Percentiles rank a stretch among this genome's conserved stretches.
phyloP scores from a whole-genome alignment of 306 rosid genomes.

The Leucaena leucocephala region DNA sequence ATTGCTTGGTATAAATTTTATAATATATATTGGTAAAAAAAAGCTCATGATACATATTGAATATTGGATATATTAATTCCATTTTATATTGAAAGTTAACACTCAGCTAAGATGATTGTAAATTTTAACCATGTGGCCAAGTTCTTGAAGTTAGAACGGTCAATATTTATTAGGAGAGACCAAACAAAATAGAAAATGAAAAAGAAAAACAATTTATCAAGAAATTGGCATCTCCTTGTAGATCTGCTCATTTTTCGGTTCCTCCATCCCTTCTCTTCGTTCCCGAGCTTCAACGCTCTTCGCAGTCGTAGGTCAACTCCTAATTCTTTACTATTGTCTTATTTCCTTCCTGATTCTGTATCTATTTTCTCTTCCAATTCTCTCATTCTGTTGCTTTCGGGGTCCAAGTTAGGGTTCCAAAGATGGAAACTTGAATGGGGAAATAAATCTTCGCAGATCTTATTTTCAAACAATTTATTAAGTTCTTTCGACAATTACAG shows the following conservation, averaged over 20 bases:
- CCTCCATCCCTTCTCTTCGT: slow-evolving; percentile 35
- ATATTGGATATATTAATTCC: too few species aligned
- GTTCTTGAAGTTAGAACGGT: not conserved
- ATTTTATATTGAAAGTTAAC: too few species aligned
- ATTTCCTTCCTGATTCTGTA: not conserved
- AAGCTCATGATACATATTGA: too few species aligned
- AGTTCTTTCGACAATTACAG: not conserved
- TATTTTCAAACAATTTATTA: not conserved
- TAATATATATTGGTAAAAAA: too few species aligned
- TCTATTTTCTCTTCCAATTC: not conserved
- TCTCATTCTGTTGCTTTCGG: not conserved
- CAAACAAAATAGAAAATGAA: not conserved
- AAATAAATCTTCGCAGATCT: not conserved
- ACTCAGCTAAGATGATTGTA: too few species aligned
- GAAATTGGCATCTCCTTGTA: slow-evolving; percentile 2
- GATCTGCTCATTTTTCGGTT: slow-evolving; percentile 52
- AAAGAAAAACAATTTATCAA: not conserved
- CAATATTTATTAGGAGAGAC: not conserved
- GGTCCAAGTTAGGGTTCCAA: slow-evolving; percentile 7
- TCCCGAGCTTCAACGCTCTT: slow-evolving; percentile 50
- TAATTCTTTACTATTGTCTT: not conserved
- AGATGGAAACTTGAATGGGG: not conserved
- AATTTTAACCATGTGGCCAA: too few species aligned
- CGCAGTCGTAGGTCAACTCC: slow-evolving; percentile 54
- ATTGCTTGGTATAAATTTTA: too few species aligned